A percentile compares a stretch with the other conserved stretches of the same genome.
Evolutionary conservation across 306 rosid genomes (phyloP).

Genomic region (Betula pendula): DNA sequence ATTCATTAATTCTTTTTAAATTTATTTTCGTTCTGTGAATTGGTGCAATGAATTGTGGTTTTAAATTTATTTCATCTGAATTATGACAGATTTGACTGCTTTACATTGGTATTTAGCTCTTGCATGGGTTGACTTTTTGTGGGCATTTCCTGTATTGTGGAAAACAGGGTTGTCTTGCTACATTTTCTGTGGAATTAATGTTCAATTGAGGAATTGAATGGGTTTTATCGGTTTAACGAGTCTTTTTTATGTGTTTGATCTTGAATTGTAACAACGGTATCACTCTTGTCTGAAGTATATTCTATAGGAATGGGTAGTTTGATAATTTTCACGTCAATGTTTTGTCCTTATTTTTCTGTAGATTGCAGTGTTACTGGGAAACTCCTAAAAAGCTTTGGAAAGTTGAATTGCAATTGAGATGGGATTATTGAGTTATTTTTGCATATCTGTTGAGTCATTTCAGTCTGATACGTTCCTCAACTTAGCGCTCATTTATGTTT

Average conservation of each 20-base stretch:
- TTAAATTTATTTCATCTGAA: constrained; percentile 9
- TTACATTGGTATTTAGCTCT: background rate
- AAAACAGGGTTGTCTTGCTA: background rate
- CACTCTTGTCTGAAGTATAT: background rate
- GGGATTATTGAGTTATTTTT: background rate
- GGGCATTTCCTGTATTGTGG: background rate
- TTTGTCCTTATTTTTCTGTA: background rate
- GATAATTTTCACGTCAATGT: background rate
- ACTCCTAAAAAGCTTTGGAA: background rate
- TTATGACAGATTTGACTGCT: background rate
- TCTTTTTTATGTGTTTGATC: background rate
- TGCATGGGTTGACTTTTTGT: background rate
- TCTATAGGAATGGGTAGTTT: background rate
- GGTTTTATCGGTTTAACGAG: background rate
- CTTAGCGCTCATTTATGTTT: background rate
- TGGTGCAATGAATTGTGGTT: constrained; percentile 5
- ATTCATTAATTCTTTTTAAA: background rate
- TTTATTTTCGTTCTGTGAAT: background rate
- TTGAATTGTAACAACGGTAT: background rate
- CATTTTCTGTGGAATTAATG: background rate
- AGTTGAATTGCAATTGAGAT: constrained; percentile 3
- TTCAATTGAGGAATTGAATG: background rate
- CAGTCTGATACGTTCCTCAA: background rate
- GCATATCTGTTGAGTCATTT: background rate
- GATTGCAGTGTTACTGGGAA: background rate